Base-by-base conservation (phyloP, 1,139 yeast genomes). In the Lodderomyces metapsilosis region DNA sequence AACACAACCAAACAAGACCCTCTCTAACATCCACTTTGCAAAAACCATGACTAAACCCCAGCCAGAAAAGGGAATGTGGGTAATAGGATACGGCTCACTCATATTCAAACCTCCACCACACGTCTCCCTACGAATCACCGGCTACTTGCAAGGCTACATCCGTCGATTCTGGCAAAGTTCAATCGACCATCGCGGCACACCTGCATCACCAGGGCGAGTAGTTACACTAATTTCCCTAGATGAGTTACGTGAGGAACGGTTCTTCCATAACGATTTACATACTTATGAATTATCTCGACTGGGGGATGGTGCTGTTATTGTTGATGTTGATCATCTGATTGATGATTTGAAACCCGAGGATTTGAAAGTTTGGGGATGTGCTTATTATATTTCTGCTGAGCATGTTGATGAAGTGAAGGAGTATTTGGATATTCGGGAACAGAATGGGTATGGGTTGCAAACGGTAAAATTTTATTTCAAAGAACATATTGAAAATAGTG, bases 161-260 rank as follows among this genome's bases (percentile, higher is more conserved):
- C 71, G 98, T 18, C 66, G 96, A 42, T 91, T 91, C 58, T 91
- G 97, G 97, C 96, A 89, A 62, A 78, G 88, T 34, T 83, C 94
- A 5, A 79, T 83, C 16, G 98, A 91, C 59, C 96, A 91, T 59
- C 65, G 98, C 41, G 98, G 98, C 0, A 86, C 95, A 0, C 88
- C 88, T 0, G 87, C 79, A 42, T 59, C 66, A 8, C 96, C 96
- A 0, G 98, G 98, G 1, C 64, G 97, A 36, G 97, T 91, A 1
- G 96, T 80, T 2, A 91, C 97, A 0, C 68, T 91, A 37, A 67
- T 91, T 0, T 78, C 85, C 42, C 60, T 76, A 50, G 63, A 73
- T 33, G 79, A 84, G 53, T 68, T 88, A 53, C 67, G 66, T 39
- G 35, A 51, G 36, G 46, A 72, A 55, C 45, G 56, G 13, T 50